Base-by-base conservation (phyloP, 139 green algal species). In the Dunaliella sp. region DNA sequence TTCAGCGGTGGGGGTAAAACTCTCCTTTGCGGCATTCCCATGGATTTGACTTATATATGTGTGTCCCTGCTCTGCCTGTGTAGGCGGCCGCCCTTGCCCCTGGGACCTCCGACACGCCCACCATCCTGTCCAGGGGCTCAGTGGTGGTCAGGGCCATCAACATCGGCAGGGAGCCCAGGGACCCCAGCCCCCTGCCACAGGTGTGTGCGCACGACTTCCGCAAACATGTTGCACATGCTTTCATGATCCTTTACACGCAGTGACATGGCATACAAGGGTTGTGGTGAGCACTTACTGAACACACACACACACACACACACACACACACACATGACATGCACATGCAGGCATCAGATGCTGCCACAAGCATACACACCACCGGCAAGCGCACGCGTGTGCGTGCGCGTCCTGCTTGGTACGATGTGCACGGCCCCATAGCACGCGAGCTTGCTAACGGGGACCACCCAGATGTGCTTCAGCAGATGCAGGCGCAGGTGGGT, bases 101-200 rank as follows among this genome's bases (percentile, higher is more conserved):
- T n/a, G 48, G 48, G 7, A 85, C 87, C 77, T 58, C 82, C 22
- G 22, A 36, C 80, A 85, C 81, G 12, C 84, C 89, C 37, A 89
- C 86, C 22, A 38, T 92, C 31, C 83, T 92, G 65, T 92, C 89
- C 34, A 84, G 85, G 72, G 89, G 89, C 73, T 88, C 85, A 0
- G 2, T 93, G 12, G 84, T 92, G 48, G 21, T 93, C 75, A 80
- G 91, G 25, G 25, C 89, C 3, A 90, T 93, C 82, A 92, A 92
- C 65, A 90, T 93, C 76, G 91, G 87, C 25, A 36, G 84, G 30
- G 84, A 92, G 79, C 86, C 87, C 1, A 38, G 76, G 33, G 89
- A 91, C 80, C 16, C 78, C 0, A 84, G 81, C 38, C 30, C 30
- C 76, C 25, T 38, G n/a, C n/a, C 76, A 7, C 7, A 65, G 48